Conservation (phyloP, 2,329 filamentous ascomycete species). For the Sarocladium oryzae region DNA sequence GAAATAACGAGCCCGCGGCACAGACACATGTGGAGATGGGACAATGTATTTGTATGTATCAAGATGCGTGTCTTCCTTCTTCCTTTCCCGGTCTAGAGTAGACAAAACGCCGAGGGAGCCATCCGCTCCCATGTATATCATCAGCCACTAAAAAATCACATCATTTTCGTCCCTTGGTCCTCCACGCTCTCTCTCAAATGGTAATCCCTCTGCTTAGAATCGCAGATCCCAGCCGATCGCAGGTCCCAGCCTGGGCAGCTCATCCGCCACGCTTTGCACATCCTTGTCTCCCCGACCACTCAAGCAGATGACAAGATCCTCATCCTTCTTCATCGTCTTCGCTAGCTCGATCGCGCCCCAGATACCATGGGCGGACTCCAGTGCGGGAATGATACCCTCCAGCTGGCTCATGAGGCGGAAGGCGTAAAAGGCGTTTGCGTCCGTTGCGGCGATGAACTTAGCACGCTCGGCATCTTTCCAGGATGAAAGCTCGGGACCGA, state of each 20-base stretch:
- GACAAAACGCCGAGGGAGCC: constrained; percentile 7
- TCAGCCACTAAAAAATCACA: constrained; percentile 2
- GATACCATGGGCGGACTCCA: constrained; percentile 90
- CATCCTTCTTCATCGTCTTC: constrained; percentile 81
- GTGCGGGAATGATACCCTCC: constrained; percentile 93
- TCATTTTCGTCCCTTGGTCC: not conserved
- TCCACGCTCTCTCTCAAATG: not conserved
- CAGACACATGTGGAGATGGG: not conserved
- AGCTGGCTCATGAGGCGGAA: constrained; percentile 80
- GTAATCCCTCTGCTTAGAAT: constrained; percentile 36
- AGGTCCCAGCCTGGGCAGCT: constrained; percentile 81
- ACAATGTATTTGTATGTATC: constrained; percentile 10
- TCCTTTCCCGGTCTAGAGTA: constrained; percentile 3
- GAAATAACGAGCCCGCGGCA: not conserved
- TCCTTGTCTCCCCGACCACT: constrained; percentile 96
- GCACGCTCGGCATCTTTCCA: constrained; percentile 92
- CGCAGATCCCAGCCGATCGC: constrained; percentile 72
- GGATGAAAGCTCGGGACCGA: constrained; percentile 81
- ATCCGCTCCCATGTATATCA: constrained; percentile 11
- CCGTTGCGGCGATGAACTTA: constrained; percentile 84
- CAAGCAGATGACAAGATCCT: constrained; percentile 90
- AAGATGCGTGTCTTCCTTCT: not conserved
- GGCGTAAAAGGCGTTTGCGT: constrained; percentile 80
- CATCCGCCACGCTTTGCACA: constrained; percentile 94
- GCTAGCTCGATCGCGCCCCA: constrained; percentile 84